Evolutionary conservation across 495 filamentous ascomycete species (phyloP).

Genomic region (Neurospora discreta): DNA sequence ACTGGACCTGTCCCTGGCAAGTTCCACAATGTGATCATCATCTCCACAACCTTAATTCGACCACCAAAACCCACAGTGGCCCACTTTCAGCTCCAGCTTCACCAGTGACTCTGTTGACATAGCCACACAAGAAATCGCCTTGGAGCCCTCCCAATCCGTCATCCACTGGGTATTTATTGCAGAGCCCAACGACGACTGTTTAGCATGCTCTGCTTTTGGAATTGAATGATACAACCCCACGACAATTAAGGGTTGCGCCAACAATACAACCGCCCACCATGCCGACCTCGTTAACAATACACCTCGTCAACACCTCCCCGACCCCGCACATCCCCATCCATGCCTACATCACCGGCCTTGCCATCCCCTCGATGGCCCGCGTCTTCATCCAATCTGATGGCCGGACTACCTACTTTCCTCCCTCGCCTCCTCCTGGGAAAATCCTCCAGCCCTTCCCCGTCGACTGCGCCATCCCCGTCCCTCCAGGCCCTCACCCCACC

Average conservation of each 20-base stretch:
- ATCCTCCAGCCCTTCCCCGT: conserved; percentile 39
- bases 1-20: not conserved
- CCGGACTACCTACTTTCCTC: conserved; percentile 25
- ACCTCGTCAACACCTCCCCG: conserved; percentile 26
- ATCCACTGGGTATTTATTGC: not conserved
- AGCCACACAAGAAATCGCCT: not conserved
- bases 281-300: conserved; percentile 29
- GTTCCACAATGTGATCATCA: not conserved
- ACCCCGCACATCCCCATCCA: conserved; percentile 15
- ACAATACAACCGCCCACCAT: conserved; percentile 11
- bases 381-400: conserved; percentile 26
- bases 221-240: not conserved
- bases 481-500: conserved; percentile 39
- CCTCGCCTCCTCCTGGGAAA: conserved; percentile 18
- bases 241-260: not conserved
- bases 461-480: conserved; percentile 56
- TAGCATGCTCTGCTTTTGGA: not conserved
- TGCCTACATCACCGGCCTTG: conserved; percentile 35
- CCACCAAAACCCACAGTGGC: not conserved
- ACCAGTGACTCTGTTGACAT: not conserved
- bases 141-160: not conserved
- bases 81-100: not conserved
- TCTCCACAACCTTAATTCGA: not conserved
- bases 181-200: not conserved
- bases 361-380: conserved; percentile 24